Base-by-base conservation (phyloP, 106 monocot species). In the Allium fistulosum region DNA sequence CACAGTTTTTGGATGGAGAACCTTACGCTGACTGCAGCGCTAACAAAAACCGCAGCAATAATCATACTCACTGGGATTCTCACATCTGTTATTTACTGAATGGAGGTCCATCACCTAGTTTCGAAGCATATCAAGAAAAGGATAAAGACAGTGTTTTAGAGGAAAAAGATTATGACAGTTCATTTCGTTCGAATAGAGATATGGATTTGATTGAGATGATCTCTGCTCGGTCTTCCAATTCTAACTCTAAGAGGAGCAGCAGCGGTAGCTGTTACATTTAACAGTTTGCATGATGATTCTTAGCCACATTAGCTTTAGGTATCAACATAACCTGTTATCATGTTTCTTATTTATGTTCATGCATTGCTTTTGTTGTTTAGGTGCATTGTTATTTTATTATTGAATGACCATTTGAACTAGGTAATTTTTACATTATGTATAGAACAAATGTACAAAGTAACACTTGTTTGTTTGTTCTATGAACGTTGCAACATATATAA, bases 201-300 rank as follows among this genome's bases (percentile, higher is more conserved):
- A 74, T 74, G 74, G 74, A 74, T 49, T 55, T 74, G 59, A 67
- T 67, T 14, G 74, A 68, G 37, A 67, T 69, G 9, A 56, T 57
- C 46, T 69, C 68, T 2, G 57, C 68, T 55, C 56, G n/a, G 7
- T 57, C 56, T 2, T 69, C 68, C 26, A 37, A 57, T 46, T 69
- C 56, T 56, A 9, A 37, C 37, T 37, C 26, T 13, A 26, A 4
- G 68, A 46, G 68, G 13, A 67, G 51, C 51, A 67, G 53, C 11
- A 67, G 67, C 13, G 28, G 14, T 17, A 53, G 67, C 51, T 26
- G 67, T 52, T 67, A 26, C 52, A 67, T 52, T 67, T 66, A 51
- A 66, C 5, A 5, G 37, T 5, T 48, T 65, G 28, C 16, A 12
- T 12, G 53, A 55, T 11, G 15, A 55, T 12, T 55, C 11, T 2